phyloP scores from a whole-genome alignment of 306 rosid genomes.

The Sechiopsis laciniata region DNA sequence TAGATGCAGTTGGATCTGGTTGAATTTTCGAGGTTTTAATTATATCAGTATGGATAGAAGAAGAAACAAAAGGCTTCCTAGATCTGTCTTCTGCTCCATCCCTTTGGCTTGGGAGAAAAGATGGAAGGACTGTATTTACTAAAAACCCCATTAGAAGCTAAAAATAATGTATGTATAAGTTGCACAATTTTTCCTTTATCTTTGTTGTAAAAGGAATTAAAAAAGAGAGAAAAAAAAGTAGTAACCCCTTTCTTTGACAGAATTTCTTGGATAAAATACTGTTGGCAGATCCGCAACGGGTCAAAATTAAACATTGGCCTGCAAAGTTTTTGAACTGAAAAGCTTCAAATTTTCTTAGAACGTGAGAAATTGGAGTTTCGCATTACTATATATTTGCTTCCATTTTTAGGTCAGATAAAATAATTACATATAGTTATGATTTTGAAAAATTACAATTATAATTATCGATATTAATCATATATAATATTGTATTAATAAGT shows the following conservation, averaged over 20 bases:
- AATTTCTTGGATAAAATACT: not conserved
- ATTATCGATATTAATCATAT: too few relatives aligned
- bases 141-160: not conserved
- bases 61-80: not conserved
- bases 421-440: too few relatives aligned
- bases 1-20: not conserved
- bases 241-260: not conserved
- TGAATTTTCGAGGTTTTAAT: not conserved
- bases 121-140: not conserved
- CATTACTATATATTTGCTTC: too few relatives aligned
- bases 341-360: not conserved
- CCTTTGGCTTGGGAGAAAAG: not conserved
- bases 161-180: not conserved
- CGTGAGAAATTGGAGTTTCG: too few relatives aligned
- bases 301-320: not conserved
- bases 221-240: not conserved
- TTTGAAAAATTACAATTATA: too few relatives aligned
- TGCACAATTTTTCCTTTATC: not conserved
- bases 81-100: not conserved
- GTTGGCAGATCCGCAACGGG: not conserved
- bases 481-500: too few relatives aligned
- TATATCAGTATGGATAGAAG: not conserved
- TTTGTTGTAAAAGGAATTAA: conserved; percentile 2
- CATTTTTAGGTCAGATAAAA: too few relatives aligned
- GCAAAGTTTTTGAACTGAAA: not conserved